Evolutionary conservation across 257 asterid species (phyloP).

Genomic region (Cinchona pubescens): DNA sequence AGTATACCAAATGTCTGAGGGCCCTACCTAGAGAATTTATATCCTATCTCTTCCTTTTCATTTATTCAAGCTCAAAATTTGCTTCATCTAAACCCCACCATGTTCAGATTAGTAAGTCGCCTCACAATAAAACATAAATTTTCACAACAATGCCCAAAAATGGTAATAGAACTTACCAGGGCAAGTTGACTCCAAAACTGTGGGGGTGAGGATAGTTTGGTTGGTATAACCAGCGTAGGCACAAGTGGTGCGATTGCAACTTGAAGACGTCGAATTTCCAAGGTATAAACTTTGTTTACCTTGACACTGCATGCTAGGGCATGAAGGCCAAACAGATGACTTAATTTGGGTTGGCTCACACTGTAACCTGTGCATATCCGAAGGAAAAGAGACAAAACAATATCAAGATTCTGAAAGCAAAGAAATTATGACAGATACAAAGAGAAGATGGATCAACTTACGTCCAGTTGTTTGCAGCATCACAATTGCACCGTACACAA

Average conservation of each 20-base stretch:
- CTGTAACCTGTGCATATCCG: constrained; percentile 49
- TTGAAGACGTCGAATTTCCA: constrained; percentile 47
- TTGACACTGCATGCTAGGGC: constrained; percentile 51
- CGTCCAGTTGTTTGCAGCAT: constrained; percentile 61
- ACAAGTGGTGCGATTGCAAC: constrained; percentile 54
- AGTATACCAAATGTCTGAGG: too few relatives aligned
- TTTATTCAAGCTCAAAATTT: too few relatives aligned
- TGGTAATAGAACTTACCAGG: constrained; percentile 42
- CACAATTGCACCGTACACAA: constrained; percentile 69
- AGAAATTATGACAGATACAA: not conserved
- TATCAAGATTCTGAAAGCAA: not conserved
- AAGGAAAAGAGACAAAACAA: not conserved
- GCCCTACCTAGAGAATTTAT: too few relatives aligned
- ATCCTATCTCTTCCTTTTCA: too few relatives aligned
- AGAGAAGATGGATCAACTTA: constrained; percentile 31
- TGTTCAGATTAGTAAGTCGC: not conserved
- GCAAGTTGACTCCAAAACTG: constrained; percentile 49
- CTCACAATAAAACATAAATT: not conserved
- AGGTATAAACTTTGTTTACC: constrained; percentile 36
- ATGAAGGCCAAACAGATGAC: constrained; percentile 36
- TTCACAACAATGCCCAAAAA: not conserved
- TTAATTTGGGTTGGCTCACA: constrained; percentile 51
- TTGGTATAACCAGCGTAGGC: constrained; percentile 63
- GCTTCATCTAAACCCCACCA: too few relatives aligned
- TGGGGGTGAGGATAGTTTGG: constrained; percentile 36